Evolutionary conservation across 2,329 filamentous ascomycete genomes (phyloP).

Genomic region (Colletotrichum incanum): DNA sequence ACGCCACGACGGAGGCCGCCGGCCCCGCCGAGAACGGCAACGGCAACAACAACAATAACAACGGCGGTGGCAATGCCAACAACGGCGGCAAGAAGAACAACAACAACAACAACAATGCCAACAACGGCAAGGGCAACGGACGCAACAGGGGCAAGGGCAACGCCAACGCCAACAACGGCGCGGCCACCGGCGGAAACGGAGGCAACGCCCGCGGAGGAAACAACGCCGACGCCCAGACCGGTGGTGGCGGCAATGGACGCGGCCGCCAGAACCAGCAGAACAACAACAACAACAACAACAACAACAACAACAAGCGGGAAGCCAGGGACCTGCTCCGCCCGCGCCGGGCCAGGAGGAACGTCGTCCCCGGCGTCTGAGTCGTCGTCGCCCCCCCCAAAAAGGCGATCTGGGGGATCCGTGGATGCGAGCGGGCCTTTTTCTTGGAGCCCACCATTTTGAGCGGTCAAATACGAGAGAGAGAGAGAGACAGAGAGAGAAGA

Average conservation of each 20-base stretch:
- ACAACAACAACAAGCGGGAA: conserved; percentile 33
- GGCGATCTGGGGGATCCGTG: not conserved
- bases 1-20: conserved; percentile 54
- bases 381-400: not conserved
- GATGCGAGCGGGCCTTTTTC: not conserved
- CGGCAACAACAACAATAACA: conserved; percentile 40
- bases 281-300: conserved; percentile 27
- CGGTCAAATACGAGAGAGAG: not conserved
- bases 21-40: conserved; percentile 38
- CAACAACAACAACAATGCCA: not conserved
- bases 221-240: conserved; percentile 1
- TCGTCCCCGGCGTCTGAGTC: conserved; percentile 3
- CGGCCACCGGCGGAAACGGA: not conserved
- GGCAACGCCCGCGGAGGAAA: not conserved
- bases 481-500: not conserved
- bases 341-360: conserved; percentile 22
- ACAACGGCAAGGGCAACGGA: not conserved
- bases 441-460: not conserved
- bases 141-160: not conserved
- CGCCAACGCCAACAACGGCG: not conserved
- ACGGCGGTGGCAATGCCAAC: not conserved
- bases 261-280: conserved; percentile 26
- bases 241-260: conserved; percentile 3
- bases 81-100: conserved; percentile 39
- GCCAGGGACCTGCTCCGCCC: not conserved